Conservation (phyloP, 106 monocot species). For the Dendrobium officinale region DNA sequence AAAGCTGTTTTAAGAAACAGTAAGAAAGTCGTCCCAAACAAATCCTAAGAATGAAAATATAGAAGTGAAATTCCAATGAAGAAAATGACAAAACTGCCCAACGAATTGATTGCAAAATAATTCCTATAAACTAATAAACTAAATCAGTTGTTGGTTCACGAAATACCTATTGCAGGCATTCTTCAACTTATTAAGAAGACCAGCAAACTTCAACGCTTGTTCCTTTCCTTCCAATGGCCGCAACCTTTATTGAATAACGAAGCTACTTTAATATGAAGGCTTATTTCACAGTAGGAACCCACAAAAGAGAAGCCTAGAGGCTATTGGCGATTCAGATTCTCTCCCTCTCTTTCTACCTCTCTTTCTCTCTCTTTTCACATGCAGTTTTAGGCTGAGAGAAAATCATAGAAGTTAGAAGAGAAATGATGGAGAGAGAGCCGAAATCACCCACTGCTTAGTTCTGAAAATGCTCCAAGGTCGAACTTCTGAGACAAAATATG, state of each 20-base stretch:
- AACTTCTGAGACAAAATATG: slow-evolving; percentile 27
- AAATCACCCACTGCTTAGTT: slow-evolving; percentile 18
- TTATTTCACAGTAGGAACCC: neutral
- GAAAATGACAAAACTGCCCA: too few species aligned
- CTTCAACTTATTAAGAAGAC: neutral
- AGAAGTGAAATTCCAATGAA: too few species aligned
- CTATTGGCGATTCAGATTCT: neutral
- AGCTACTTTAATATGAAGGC: neutral
- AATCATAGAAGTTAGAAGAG: neutral
- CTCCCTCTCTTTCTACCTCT: neutral
- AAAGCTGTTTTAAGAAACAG: too few species aligned
- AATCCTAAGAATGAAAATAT: too few species aligned
- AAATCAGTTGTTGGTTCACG: too few species aligned
- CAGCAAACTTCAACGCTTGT: neutral
- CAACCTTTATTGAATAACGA: neutral
- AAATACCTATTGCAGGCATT: neutral
- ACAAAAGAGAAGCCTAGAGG: too few species aligned
- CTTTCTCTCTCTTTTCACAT: neutral
- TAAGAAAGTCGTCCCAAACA: too few species aligned
- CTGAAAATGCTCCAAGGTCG: slow-evolving; percentile 32
- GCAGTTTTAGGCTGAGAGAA: neutral
- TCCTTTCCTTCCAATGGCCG: neutral
- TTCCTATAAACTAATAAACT: too few species aligned
- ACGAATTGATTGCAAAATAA: too few species aligned
- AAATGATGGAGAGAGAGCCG: neutral